These are phyloP conservation scores for Bolboschoenus planiculmis DNA, from an alignment of 176 grass and related monocot genomes.

Conservation along the genomic window DNA sequence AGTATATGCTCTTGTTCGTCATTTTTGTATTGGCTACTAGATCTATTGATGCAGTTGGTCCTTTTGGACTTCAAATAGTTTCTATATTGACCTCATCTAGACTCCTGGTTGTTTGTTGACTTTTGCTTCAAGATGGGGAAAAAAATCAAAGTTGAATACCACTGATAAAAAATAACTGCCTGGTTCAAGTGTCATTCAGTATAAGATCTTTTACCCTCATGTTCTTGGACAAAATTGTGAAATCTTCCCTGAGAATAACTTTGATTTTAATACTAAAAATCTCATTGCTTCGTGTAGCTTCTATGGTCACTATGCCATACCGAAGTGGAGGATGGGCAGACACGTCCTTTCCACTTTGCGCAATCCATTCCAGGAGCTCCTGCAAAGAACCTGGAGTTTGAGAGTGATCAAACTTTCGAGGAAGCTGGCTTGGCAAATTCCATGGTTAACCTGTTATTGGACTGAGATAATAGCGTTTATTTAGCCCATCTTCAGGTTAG, in stretches of 20 bases:
- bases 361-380: slow-evolving; percentile 51
- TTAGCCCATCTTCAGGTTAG: not conserved
- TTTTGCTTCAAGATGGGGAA: not conserved
- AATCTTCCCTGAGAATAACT: not conserved
- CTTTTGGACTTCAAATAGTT: not conserved
- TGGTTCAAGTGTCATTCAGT: not conserved
- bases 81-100: not conserved
- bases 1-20: not conserved
- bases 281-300: slow-evolving; percentile 31
- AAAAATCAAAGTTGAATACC: not conserved
- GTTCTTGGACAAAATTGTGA: not conserved
- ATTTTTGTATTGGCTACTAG: too few relatives aligned
- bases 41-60: not conserved
- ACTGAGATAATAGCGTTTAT: slow-evolving; percentile 24
- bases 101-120: not conserved
- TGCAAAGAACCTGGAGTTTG: slow-evolving; percentile 44
- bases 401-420: slow-evolving; percentile 52
- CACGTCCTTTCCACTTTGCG: slow-evolving; percentile 58
- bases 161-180: not conserved
- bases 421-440: slow-evolving; percentile 75
- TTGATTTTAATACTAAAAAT: not conserved
- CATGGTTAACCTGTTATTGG: slow-evolving; percentile 72
- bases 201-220: not conserved
- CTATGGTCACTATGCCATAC: slow-evolving; percentile 79
- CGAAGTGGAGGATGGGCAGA: slow-evolving; percentile 46